A percentile compares a stretch with the other conserved stretches of the same genome.
phyloP scores from a whole-genome alignment of 2,329 filamentous ascomycete genomes.

The Pseudodiploospora longispora region DNA sequence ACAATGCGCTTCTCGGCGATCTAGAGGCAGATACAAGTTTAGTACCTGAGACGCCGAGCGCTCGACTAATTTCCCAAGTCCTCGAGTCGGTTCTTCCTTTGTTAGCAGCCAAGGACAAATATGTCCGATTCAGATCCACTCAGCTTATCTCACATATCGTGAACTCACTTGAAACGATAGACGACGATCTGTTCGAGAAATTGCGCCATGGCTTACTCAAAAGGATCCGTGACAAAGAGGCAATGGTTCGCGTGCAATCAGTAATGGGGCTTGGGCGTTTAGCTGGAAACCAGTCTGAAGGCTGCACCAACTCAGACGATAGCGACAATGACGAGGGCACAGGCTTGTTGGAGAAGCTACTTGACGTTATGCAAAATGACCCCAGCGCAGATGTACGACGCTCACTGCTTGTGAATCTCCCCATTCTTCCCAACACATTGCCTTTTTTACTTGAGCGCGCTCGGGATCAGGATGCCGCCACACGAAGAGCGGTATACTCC shows the following conservation, averaged over 20 bases:
- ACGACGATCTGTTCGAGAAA: conserved; percentile 82
- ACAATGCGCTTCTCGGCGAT: conserved; percentile 58
- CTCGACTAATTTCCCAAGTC: conserved; percentile 66
- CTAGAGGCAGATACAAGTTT: conserved; percentile 61
- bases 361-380: conserved; percentile 88
- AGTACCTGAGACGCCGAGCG: conserved; percentile 76
- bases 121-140: conserved; percentile 79
- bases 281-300: conserved; percentile 68
- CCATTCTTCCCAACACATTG: conserved; percentile 71
- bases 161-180: conserved; percentile 85
- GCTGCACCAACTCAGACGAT: conserved; percentile 60
- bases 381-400: conserved; percentile 88
- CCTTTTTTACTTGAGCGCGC: conserved; percentile 86
- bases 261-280: conserved; percentile 82
- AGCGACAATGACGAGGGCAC: conserved; percentile 55
- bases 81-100: conserved; percentile 67
- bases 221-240: conserved; percentile 87
- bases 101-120: conserved; percentile 84
- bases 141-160: conserved; percentile 87
- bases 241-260: conserved; percentile 84
- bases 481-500: conserved; percentile 78
- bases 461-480: conserved; percentile 77
- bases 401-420: conserved; percentile 83
- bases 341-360: conserved; percentile 71
- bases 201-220: conserved; percentile 73